These are phyloP conservation scores for Sparassis latifolia DNA, from an alignment of 1,284 basidiomycete species.

Conservation along the genomic window DNA sequence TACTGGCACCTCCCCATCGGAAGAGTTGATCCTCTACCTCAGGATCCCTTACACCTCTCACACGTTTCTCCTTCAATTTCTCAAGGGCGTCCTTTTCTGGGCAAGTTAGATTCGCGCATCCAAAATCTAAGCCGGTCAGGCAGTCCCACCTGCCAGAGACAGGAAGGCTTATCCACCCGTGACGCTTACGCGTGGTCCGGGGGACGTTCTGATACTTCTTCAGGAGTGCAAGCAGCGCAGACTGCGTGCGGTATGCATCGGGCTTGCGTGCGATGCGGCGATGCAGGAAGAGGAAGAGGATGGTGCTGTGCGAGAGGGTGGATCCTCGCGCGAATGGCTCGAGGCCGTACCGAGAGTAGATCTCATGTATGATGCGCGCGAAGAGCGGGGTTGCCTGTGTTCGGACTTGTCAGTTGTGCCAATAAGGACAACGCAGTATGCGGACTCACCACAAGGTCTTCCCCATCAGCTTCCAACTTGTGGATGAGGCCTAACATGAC, in stretches of 20 bases:
- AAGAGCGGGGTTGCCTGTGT: constrained; percentile 16
- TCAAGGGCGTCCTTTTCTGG: constrained; percentile 16
- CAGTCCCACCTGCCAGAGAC: constrained; percentile 22
- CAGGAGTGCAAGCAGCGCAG: constrained; percentile 16
- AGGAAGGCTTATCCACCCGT: constrained; percentile 17
- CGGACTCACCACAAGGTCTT: constrained; percentile 14
- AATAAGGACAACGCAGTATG: not conserved
- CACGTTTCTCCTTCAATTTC: constrained; percentile 11
- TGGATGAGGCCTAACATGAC: constrained; percentile 15
- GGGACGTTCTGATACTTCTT: constrained; percentile 16
- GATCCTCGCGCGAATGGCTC: constrained; percentile 18
- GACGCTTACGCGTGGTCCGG: constrained; percentile 10
- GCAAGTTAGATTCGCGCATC: constrained; percentile 15
- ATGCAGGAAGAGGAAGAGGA: constrained; percentile 24
- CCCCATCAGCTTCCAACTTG: constrained; percentile 14
- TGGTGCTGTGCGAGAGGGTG: constrained; percentile 7
- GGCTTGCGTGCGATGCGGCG: constrained; percentile 16
- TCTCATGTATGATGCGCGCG: constrained; percentile 18
- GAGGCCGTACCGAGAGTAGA: constrained; percentile 22
- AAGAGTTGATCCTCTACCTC: constrained; percentile 20
- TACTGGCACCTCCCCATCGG: constrained; percentile 17
- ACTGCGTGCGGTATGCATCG: constrained; percentile 9
- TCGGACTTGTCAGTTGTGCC: not conserved
- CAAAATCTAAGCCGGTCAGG: constrained; percentile 10
- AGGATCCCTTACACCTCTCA: constrained; percentile 19